phyloP scores from a whole-genome alignment of 2,329 filamentous ascomycete species.

The Alternaria sp. region DNA sequence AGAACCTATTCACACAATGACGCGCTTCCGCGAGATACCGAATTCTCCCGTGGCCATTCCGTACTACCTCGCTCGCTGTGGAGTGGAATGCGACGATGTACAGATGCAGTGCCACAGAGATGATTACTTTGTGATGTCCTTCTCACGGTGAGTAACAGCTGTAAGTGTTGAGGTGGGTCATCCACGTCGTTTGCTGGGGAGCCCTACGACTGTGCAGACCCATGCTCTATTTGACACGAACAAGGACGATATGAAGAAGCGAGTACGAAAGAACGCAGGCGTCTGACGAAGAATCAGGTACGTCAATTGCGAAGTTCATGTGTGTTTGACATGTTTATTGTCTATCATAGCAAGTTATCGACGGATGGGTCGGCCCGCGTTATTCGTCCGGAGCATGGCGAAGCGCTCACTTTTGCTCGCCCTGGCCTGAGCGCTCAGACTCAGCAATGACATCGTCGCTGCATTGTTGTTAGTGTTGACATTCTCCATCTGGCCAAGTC shows the following conservation, averaged over 20 bases:
- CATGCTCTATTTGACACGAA: constrained; percentile 5
- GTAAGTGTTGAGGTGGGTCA: background rate
- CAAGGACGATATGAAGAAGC: constrained; percentile 2
- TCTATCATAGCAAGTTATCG: constrained; percentile 10
- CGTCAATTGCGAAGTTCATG: background rate
- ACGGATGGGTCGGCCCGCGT: constrained; percentile 4
- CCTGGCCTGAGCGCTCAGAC: constrained; percentile 70
- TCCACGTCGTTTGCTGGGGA: background rate
- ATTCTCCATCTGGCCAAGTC: background rate
- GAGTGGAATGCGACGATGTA: background rate
- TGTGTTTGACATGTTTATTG: constrained; percentile 13
- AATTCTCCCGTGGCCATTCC: constrained; percentile 2
- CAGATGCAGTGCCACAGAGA: background rate
- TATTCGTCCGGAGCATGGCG: background rate
- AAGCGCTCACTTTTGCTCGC: constrained; percentile 61
- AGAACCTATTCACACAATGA: constrained; percentile 6
- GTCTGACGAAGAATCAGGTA: background rate
- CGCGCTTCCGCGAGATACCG: constrained; percentile 3
- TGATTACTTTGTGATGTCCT: background rate
- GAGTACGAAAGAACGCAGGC: background rate
- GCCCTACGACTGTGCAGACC: background rate
- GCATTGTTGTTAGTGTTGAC: constrained; percentile 28
- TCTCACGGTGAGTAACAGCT: background rate
- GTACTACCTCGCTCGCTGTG: background rate
- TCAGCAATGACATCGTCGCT: constrained; percentile 82